Evolutionary conservation across 352 stramenopile species (phyloP).

Genomic region (Hyaloperonospora brassicae): DNA sequence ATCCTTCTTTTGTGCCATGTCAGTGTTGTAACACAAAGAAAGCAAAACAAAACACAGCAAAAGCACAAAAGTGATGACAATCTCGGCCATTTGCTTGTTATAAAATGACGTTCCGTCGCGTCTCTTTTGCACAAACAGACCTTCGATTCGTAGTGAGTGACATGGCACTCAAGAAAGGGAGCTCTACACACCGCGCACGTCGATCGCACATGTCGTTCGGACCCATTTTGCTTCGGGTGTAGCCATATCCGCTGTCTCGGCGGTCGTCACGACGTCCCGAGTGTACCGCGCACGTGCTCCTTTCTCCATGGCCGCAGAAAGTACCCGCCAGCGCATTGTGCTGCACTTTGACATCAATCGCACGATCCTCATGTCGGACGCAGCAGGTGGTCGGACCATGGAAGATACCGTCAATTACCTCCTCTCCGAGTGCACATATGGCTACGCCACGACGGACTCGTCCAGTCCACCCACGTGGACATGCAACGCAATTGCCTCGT

Average conservation of each 20-base stretch:
- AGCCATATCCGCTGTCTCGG: background rate
- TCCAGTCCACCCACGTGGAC: conserved; percentile 33
- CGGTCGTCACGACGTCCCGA: no score
- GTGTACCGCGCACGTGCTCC: conserved; percentile 12
- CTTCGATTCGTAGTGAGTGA: no score
- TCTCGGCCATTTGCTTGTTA: no score
- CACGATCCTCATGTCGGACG: conserved; percentile 85
- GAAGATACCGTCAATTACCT: conserved; percentile 85
- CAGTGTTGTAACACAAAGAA: no score
- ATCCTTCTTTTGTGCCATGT: no score
- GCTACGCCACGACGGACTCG: conserved; percentile 31
- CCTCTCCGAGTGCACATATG: conserved; percentile 74
- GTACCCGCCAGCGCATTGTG: conserved; percentile 42
- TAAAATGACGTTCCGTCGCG: no score
- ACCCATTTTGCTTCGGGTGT: background rate
- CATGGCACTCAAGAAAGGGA: no score
- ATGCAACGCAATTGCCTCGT: conserved; percentile 52
- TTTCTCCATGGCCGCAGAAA: conserved; percentile 17
- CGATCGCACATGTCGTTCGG: background rate
- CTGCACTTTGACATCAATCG: conserved; percentile 87
- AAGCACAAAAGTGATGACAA: no score
- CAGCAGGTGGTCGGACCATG: conserved; percentile 79
- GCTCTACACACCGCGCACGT: no score
- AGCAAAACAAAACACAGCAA: no score
- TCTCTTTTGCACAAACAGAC: no score